Base-by-base conservation (phyloP, 441 rosid genomes). In the Euphorbia celastroides region DNA sequence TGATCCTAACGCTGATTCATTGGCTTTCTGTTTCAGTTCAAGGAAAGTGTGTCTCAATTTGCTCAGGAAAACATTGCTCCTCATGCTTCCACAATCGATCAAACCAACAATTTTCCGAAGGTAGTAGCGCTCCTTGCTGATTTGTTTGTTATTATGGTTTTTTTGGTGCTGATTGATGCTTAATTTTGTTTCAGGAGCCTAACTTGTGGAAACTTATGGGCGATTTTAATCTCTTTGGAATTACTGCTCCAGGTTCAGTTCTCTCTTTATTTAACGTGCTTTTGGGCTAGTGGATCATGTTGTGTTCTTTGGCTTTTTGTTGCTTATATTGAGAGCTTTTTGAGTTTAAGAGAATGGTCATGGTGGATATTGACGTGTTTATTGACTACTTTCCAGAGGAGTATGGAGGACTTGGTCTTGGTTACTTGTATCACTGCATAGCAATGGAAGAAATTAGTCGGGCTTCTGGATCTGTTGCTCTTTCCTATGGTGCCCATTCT, bases 191-290 rank as follows among this genome's bases (percentile, higher is more conserved):
- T 3, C 72, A 90, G 98, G 95, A 93, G 42, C 87, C 83, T 57
- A 86, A 93, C 66, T 83, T 90, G 66, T 93, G 98, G 98, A 93
- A 93, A 75, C 81, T 81, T 26, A 90, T 90, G 98, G 96, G 98
- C 38, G 95, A 86, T 71, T 93, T 93, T 66, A 88, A 85, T 86
- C 98, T 93, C 63, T 89, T 78, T 80, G 98, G 97, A 75, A 85
- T 93, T 62, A 93, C 95, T 57, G 95, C 89, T 22, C 96, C 98
- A 65, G 97, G 97, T 56, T 55, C 14, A 16, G 2, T 8, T 57
- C n/a, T 46, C 51, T 56, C n/a, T 69, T 50, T 26, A 8, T 19
- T 14, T 26, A 1, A 5, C 19, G 60, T 48, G 20, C 32, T 4
- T 36, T n/a, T 30, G 23, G 28, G 17, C 27, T 41, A 31, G 54